phyloP scores from a whole-genome alignment of 139 green algal species.

The Desmodesmus armatus region DNA sequence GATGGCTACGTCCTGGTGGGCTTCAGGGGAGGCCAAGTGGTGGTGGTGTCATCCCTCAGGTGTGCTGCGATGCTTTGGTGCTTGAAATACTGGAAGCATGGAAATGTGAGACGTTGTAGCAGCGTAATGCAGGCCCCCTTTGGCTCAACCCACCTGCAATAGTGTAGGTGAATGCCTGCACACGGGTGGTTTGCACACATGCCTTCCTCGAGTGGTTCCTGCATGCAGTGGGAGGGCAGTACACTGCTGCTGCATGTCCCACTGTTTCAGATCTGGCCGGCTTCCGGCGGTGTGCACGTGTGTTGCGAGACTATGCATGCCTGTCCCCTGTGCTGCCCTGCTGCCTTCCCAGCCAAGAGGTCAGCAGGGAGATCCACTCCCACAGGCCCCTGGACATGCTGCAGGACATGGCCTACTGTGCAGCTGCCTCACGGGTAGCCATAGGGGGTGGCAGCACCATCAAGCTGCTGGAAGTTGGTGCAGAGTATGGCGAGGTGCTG shows the following conservation, averaged over 20 bases:
- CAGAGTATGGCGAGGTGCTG: slow-evolving; percentile 65
- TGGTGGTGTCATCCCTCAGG: slow-evolving; percentile 53
- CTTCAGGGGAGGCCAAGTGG: slow-evolving; percentile 65
- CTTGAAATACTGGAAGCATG: no score
- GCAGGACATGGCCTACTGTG: slow-evolving; percentile 62
- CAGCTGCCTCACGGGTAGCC: slow-evolving; percentile 58
- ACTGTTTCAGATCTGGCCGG: no score
- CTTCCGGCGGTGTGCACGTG: neutral
- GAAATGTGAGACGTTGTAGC: no score
- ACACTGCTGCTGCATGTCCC: no score
- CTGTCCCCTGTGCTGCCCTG: neutral
- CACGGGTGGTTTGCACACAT: no score
- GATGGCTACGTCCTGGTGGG: slow-evolving; percentile 80
- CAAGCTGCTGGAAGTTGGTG: slow-evolving; percentile 60
- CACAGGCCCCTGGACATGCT: slow-evolving; percentile 64
- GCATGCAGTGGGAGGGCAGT: no score
- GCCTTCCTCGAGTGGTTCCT: no score
- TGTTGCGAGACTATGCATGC: neutral
- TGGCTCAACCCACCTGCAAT: no score
- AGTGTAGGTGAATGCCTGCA: no score
- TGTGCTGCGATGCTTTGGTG: no score
- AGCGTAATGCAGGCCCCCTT: no score
- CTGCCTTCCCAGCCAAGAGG: slow-evolving; percentile 64
- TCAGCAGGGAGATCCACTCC: slow-evolving; percentile 72
- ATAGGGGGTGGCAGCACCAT: slow-evolving; percentile 67